These are phyloP conservation scores for Citrullus mucosospermus DNA, from an alignment of 306 rosid genomes.

Conservation along the genomic window DNA sequence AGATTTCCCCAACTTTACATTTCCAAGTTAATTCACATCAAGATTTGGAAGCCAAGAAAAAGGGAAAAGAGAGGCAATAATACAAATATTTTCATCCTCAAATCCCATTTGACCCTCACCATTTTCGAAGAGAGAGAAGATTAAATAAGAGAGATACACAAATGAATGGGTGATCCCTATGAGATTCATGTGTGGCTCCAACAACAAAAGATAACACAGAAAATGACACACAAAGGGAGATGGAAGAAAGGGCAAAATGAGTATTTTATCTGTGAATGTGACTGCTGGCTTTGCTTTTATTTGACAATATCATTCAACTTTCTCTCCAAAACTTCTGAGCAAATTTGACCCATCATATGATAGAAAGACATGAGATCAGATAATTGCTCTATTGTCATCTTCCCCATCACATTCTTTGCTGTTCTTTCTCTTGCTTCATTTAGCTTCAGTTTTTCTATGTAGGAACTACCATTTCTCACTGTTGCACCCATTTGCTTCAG, in stretches of 20 bases:
- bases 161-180: neutral
- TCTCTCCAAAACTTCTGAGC: constrained; percentile 53
- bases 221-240: neutral
- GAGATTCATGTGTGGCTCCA: neutral
- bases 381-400: constrained; percentile 61
- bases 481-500: constrained; percentile 97
- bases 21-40: neutral
- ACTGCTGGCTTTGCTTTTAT: neutral
- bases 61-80: neutral
- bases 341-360: constrained; percentile 69
- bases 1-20: neutral
- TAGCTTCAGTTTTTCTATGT: constrained; percentile 43
- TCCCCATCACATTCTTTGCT: constrained; percentile 66
- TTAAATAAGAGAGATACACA: neutral
- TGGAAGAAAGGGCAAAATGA: neutral
- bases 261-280: neutral
- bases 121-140: neutral
- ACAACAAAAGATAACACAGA: neutral
- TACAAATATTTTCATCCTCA: neutral
- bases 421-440: constrained; percentile 50
- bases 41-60: neutral
- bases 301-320: constrained; percentile 33
- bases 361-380: constrained; percentile 74
- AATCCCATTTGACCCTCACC: neutral
- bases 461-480: constrained; percentile 71